These are phyloP conservation scores for Pichia exigua DNA, from an alignment of 805 yeast genomes.

Conservation along the genomic window DNA sequence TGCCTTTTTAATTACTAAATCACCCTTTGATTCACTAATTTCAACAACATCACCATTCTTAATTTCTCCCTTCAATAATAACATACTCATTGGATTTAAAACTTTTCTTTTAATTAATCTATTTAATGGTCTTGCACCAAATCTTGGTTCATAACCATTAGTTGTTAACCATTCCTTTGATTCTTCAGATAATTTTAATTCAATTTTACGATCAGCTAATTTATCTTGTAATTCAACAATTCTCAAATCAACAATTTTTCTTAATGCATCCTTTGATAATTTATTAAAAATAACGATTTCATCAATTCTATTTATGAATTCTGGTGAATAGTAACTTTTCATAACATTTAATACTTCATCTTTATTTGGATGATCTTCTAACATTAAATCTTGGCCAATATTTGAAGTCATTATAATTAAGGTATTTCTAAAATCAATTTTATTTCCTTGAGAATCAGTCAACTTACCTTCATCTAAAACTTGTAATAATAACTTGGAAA, in stretches of 20 bases:
- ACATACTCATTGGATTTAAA: slow-evolving; percentile 82
- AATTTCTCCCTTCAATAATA: slow-evolving; percentile 73
- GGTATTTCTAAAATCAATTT: slow-evolving; percentile 89
- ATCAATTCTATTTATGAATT: slow-evolving; percentile 88
- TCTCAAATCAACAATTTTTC: slow-evolving; percentile 79
- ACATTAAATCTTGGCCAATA: slow-evolving; percentile 85
- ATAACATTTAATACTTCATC: slow-evolving; percentile 57
- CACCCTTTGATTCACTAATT: slow-evolving; percentile 4
- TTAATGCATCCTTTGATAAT: slow-evolving; percentile 65
- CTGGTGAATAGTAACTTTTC: slow-evolving; percentile 80
- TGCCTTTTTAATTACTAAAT: slow-evolving; percentile 3
- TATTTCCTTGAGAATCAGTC: slow-evolving; percentile 92
- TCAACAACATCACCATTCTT: slow-evolving; percentile 46
- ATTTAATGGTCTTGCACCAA: slow-evolving; percentile 96
- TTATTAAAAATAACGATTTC: slow-evolving; percentile 92
- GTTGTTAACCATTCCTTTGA: slow-evolving; percentile 77
- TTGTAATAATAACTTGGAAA: slow-evolving; percentile 83
- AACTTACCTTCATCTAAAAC: slow-evolving; percentile 92
- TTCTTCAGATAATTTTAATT: slow-evolving; percentile 39
- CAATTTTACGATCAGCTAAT: slow-evolving; percentile 69
- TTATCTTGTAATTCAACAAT: slow-evolving; percentile 75
- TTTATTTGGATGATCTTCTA: slow-evolving; percentile 61
- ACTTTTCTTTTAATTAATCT: slow-evolving; percentile 75
- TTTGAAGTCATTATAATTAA: slow-evolving; percentile 95
- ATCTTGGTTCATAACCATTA: slow-evolving; percentile 82